phyloP scores from a whole-genome alignment of 129 eudicot species.

The Flaveria linearis region DNA sequence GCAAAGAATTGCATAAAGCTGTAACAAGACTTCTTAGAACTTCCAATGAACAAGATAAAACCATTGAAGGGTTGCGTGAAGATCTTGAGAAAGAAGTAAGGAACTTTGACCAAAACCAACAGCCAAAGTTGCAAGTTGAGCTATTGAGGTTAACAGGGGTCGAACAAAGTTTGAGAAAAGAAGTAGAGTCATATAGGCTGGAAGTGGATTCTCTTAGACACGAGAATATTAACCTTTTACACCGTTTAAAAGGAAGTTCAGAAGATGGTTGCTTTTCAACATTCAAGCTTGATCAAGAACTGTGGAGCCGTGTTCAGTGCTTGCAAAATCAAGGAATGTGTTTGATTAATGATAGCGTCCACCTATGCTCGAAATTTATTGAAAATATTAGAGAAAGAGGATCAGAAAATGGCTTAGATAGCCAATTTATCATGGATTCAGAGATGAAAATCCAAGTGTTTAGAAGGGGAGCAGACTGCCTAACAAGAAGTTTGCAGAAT shows the following conservation, averaged over 20 bases:
- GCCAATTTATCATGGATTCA: conserved; percentile 70
- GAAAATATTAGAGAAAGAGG: conserved; percentile 51
- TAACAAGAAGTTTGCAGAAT: conserved; percentile 55
- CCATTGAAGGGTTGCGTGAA: conserved; percentile 71
- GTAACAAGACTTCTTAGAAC: conserved; percentile 67
- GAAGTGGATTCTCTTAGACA: conserved; percentile 82
- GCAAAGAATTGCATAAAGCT: conserved; percentile 79
- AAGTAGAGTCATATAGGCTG: conserved; percentile 66
- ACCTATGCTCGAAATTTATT: conserved; percentile 59
- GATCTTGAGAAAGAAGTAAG: conserved; percentile 57
- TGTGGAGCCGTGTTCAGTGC: conserved; percentile 54
- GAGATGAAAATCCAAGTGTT: conserved; percentile 85
- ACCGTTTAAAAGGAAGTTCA: conserved; percentile 67
- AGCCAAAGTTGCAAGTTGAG: conserved; percentile 68
- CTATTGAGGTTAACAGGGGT: conserved; percentile 74
- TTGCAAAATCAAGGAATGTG: conserved; percentile 73
- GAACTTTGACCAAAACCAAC: conserved; percentile 51
- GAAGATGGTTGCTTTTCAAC: conserved; percentile 49
- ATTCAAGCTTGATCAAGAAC: conserved; percentile 74
- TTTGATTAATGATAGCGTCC: conserved; percentile 55
- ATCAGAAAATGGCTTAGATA: conserved; percentile 43
- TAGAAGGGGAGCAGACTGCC: conserved; percentile 61
- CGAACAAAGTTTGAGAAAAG: conserved; percentile 77
- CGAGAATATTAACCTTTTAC: conserved; percentile 72
- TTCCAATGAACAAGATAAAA: conserved; percentile 81